Percentiles rank a stretch among this genome's conserved stretches.
Evolutionary conservation across 2,329 filamentous ascomycete species (phyloP).

Genomic region (Beauveria asiatica): DNA sequence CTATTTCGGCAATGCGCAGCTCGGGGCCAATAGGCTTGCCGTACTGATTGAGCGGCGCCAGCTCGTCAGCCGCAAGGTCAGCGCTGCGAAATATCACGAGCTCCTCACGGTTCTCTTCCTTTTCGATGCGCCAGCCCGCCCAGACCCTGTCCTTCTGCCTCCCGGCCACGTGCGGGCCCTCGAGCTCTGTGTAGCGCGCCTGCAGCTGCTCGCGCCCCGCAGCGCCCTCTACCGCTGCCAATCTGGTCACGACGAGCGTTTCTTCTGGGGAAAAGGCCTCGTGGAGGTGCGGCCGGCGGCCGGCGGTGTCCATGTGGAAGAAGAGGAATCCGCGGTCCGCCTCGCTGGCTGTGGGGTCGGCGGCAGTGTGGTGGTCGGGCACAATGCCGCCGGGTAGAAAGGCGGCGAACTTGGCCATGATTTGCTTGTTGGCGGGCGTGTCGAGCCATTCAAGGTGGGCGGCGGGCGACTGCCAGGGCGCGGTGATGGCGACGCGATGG

Average conservation of each 20-base stretch:
- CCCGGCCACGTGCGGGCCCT: slow-evolving; percentile 22
- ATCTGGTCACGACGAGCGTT: slow-evolving; percentile 27
- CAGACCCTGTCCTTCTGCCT: slow-evolving; percentile 25
- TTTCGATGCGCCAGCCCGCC: slow-evolving; percentile 35
- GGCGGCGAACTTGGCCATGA: slow-evolving; percentile 24
- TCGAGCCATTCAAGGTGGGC: slow-evolving; percentile 36
- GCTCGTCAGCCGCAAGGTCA: slow-evolving; percentile 25
- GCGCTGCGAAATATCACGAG: slow-evolving; percentile 33
- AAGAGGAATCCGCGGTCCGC: slow-evolving; percentile 24
- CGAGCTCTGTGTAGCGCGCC: slow-evolving; percentile 25
- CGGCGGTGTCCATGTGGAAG: slow-evolving; percentile 32
- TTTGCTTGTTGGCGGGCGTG: slow-evolving; percentile 30
- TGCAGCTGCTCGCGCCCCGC: slow-evolving; percentile 24
- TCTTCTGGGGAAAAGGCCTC: slow-evolving; percentile 18
- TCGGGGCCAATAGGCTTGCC: not conserved
- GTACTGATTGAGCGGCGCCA: slow-evolving; percentile 17
- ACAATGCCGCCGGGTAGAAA: slow-evolving; percentile 21
- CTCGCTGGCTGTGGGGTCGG: slow-evolving; percentile 19
- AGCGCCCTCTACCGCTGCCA: slow-evolving; percentile 25
- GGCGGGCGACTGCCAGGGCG: slow-evolving; percentile 35
- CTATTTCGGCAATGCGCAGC: slow-evolving; percentile 1
- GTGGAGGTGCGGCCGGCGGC: slow-evolving; percentile 17
- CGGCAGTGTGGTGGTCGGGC: slow-evolving; percentile 21
- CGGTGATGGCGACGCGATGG: slow-evolving; percentile 32
- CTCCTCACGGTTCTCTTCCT: slow-evolving; percentile 24